Evolutionary conservation across 2,329 filamentous ascomycete genomes (phyloP).

Genomic region (Epichloe aotearoae): DNA sequence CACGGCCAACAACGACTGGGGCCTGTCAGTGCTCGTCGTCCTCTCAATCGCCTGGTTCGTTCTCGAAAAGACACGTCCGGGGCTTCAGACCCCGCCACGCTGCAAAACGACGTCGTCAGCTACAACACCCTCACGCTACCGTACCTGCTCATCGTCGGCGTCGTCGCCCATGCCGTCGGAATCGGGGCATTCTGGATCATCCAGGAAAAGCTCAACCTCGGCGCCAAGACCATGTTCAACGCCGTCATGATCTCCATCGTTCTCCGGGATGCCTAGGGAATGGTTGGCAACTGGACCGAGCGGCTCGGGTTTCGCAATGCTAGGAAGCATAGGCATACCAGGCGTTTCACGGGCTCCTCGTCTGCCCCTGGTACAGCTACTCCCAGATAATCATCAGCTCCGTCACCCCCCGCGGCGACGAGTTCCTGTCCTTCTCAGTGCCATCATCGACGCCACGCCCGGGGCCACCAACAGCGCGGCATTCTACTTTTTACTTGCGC

Average conservation of each 20-base stretch:
- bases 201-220: constrained; percentile 44
- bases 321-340: constrained; percentile 35
- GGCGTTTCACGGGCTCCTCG: constrained; percentile 49
- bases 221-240: constrained; percentile 58
- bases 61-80: constrained; percentile 49
- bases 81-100: constrained; percentile 34
- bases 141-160: constrained; percentile 54
- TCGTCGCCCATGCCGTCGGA: constrained; percentile 47
- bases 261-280: constrained; percentile 38
- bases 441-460: constrained; percentile 51
- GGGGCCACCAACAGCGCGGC: constrained; percentile 42
- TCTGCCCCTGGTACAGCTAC: constrained; percentile 60
- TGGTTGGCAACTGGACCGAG: constrained; percentile 33
- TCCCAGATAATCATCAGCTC: constrained; percentile 59
- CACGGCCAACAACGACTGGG: constrained; percentile 51
- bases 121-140: constrained; percentile 53
- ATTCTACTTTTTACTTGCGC: constrained; percentile 52
- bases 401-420: constrained; percentile 53
- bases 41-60: constrained; percentile 55
- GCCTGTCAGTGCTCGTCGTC: constrained; percentile 47
- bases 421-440: constrained; percentile 58
- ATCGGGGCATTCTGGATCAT: constrained; percentile 49
- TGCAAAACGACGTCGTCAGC: constrained; percentile 51
- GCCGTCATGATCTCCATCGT: constrained; percentile 47
- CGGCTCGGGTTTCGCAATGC: constrained; percentile 30